Evolutionary conservation across 352 stramenopile genomes (phyloP), one percentile per base, ranked within the genome.

Genomic region (Phytophthora tubulina): DNA sequence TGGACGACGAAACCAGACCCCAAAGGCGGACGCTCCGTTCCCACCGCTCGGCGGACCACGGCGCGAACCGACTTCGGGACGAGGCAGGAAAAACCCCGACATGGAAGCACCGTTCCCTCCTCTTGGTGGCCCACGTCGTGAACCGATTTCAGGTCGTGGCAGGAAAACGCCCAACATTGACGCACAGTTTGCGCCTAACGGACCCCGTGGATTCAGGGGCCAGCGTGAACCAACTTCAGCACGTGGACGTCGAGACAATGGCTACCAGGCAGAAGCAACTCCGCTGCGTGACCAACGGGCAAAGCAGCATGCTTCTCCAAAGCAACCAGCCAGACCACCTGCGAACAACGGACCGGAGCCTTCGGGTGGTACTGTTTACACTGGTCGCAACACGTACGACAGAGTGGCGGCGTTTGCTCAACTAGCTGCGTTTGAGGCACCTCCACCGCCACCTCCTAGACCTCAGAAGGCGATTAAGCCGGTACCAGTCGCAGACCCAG

Each of bases 361-460:
- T 0, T 57, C 61, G 3, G 67, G 68, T n/a, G 72, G 67, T 3
- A 76, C 72, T 2, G 72, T 79, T n/a, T 76, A 73, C 33, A 63
- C 71, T 60, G 63, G 67, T 7, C 72, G 38, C 38, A 73, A 70
- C 48, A 72, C 63, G 6, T 74, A 73, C 46, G 68, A 79, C 7
- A 30, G 68, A 62, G 63, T 73, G 14, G 63, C 63, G 8, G 62
- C 70, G 39, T 79, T 79, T 60, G 72, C 72, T n/a, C 72, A 77
- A 8, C 35, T 77, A 49, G 72, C 72, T 51, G 72, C 68, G 4
- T 79, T 79, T 44, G 72, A 79, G 30, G 68, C 68, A 51, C 72
- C 68, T 7, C 46, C 67, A 7, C 72, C 67, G 30, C 59, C 60
- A 4, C 67, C 72, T 54, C 67, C 61, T 51, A 45, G 67, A 56